Base-by-base conservation (phyloP, 345 rosid genomes). In the Eucalyptus cloeziana region DNA sequence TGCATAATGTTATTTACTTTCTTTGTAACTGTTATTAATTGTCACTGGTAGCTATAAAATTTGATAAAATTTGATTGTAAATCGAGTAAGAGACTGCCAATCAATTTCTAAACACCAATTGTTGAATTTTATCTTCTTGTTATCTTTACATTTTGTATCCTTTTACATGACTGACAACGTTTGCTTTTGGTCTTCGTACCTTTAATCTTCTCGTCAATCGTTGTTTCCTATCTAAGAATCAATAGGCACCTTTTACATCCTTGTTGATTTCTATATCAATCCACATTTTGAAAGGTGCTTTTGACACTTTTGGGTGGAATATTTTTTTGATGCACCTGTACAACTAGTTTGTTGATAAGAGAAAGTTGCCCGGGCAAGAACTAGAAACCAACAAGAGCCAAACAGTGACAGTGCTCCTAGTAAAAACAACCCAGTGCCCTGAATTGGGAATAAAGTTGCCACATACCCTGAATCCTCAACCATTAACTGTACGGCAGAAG, bases 231-330 rank as follows among this genome's bases (percentile, higher is more conserved):
- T 27, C 67, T 27, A 60, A 60, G 7, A 25, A 27, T 0, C 30
- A 60, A 60, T 0, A 60, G 0, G 7, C 1, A 25, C 4, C 14
- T 25, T 27, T 60, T 3, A 60, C 16, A 1, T 60, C 31, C 31
- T 25, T 60, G 67, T 60, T 27, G n/a, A 27, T 60, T 60, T 60
- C 31, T 60, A 60, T 27, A 60, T 60, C 14, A 60, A 27, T 27
- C 67, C 67, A 60, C 31, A 27, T 60, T 60, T 27, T 25, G 15
- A 60, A 5, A 60, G 31, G 31, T 27, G 67, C 31, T 25, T 60
- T 60, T 0, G 0, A 60, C 67, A 60, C 67, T 12, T 27, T 60
- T 27, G 2, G 67, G 67, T 60, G 31, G 1, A 12, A 27, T 60
- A 25, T 5, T 60, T 60, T 60, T 60, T 25, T 27, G 67, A 25